Percentiles rank a stretch among this genome's conserved stretches.
Conservation (phyloP, 2,329 filamentous ascomycete species). For the Zymoseptoria crescenta region DNA sequence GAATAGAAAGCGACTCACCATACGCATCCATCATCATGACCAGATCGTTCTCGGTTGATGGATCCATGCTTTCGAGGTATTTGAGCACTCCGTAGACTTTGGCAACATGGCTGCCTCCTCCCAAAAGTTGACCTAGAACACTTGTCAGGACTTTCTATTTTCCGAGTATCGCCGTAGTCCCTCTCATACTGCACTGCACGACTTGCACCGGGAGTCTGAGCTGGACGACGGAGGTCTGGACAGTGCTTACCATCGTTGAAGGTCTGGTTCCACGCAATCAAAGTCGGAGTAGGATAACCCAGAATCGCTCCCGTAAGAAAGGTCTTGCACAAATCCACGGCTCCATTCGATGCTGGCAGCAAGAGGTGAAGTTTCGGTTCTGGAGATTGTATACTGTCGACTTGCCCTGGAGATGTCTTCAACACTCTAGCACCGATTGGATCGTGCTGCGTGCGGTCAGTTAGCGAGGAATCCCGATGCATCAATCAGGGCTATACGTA, state of each 20-base stretch:
- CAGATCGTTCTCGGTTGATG: conserved; percentile 16
- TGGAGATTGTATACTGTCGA: neutral
- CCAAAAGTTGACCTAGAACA: conserved; percentile 4
- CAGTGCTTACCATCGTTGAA: conserved; percentile 4
- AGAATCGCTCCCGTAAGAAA: conserved; percentile 13
- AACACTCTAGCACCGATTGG: neutral
- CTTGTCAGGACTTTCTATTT: neutral
- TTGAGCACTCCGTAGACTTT: conserved; percentile 17
- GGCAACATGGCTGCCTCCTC: conserved; percentile 18
- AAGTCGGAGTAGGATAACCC: conserved; percentile 14
- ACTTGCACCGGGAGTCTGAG: too few relatives aligned
- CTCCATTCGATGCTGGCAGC: conserved; percentile 13
- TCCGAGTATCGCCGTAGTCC: too few relatives aligned
- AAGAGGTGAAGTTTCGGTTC: conserved; percentile 14
- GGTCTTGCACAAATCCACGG: conserved; percentile 17
- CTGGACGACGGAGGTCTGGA: too few relatives aligned
- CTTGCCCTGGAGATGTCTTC: neutral
- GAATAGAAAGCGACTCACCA: conserved; percentile 5
- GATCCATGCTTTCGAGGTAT: conserved; percentile 10
- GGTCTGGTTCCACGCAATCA: conserved; percentile 17
- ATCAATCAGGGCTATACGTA: neutral
- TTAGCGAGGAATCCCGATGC: too few relatives aligned
- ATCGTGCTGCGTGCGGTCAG: neutral
- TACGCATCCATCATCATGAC: conserved; percentile 22
- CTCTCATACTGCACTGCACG: too few relatives aligned